Conservation (phyloP, 257 asterid genomes). For the Nicotiana obtusifolia region DNA sequence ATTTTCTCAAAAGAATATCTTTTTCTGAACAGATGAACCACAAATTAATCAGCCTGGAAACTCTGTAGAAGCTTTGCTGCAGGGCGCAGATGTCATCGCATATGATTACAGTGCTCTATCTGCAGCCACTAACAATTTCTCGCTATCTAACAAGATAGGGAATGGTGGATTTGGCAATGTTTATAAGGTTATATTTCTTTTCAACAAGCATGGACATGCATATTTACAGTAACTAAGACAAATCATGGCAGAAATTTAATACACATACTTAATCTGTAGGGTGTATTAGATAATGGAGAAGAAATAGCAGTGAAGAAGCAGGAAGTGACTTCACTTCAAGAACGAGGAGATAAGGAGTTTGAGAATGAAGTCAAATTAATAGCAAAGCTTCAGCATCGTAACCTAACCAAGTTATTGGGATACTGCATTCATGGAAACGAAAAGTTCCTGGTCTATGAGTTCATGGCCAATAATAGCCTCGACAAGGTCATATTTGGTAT, state of each 20-base stretch:
- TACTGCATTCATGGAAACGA: slow-evolving; percentile 32
- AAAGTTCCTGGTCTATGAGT: slow-evolving; percentile 37
- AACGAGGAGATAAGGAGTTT: slow-evolving; percentile 28
- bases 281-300: slow-evolving; percentile 20
- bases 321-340: slow-evolving; percentile 22
- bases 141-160: slow-evolving; percentile 32
- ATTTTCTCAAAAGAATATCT: background rate
- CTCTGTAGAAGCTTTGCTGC: background rate
- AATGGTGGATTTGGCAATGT: slow-evolving; percentile 51
- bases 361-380: slow-evolving; percentile 31
- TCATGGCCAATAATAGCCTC: slow-evolving; percentile 36
- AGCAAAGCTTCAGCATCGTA: slow-evolving; percentile 34
- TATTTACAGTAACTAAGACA: background rate
- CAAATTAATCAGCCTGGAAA: background rate
- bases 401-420: slow-evolving; percentile 40
- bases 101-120: slow-evolving; percentile 12
- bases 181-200: slow-evolving; percentile 24
- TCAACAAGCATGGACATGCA: background rate
- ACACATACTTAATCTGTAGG: slow-evolving; percentile 14
- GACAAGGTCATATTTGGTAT: slow-evolving; percentile 33
- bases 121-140: slow-evolving; percentile 35
- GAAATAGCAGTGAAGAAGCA: slow-evolving; percentile 37
- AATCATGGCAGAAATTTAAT: background rate
- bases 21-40: background rate
- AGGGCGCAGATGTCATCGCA: slow-evolving; percentile 9